phyloP scores from a whole-genome alignment of 176 grass and related monocot genomes.

The Phoenix dactylifera region DNA sequence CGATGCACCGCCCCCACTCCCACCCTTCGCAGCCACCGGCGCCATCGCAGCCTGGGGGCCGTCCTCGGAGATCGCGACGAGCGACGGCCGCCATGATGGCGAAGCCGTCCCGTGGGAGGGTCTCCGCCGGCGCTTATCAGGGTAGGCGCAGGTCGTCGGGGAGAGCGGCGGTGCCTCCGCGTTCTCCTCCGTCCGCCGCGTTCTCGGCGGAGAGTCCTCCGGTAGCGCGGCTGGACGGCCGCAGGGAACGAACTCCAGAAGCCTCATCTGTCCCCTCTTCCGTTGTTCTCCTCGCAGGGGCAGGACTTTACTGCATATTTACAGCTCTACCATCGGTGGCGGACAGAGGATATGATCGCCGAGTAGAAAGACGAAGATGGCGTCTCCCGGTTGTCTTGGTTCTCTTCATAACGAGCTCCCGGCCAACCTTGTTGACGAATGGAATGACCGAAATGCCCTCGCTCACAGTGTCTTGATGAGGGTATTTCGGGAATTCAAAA shows the following conservation, averaged over 20 bases:
- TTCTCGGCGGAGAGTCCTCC: background rate
- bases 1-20: slow-evolving; percentile 12
- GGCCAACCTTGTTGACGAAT: too few relatives aligned
- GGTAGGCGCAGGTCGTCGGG: too few relatives aligned
- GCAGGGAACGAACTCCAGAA: background rate
- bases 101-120: slow-evolving; percentile 14
- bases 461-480: too few relatives aligned
- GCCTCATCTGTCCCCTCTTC: background rate
- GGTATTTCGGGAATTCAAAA: too few relatives aligned
- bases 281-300: background rate
- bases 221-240: background rate
- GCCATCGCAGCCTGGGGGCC: slow-evolving; percentile 14
- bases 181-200: background rate
- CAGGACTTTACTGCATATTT: background rate
- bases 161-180: too few relatives aligned
- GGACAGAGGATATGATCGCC: background rate
- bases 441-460: too few relatives aligned
- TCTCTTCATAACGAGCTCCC: too few relatives aligned
- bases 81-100: slow-evolving; percentile 63
- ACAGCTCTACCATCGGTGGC: background rate
- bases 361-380: background rate
- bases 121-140: slow-evolving; percentile 40
- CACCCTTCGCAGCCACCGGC: background rate
- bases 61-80: slow-evolving; percentile 62
- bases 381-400: too few relatives aligned